A percentile compares a stretch with the other conserved stretches of the same genome.
phyloP scores from a whole-genome alignment of 306 rosid species.

The Cucumis hystrix region DNA sequence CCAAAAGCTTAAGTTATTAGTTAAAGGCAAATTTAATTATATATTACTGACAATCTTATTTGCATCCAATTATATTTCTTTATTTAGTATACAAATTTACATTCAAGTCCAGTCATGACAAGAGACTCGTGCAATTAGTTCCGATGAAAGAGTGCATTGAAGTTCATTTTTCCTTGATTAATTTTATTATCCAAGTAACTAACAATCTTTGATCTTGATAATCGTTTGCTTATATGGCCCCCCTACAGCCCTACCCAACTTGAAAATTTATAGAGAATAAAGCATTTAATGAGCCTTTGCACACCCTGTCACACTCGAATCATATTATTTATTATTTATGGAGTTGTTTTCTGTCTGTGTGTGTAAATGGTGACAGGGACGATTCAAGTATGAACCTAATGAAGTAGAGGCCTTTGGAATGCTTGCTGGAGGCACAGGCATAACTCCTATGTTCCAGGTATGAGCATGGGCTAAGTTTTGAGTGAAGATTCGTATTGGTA shows the following conservation, averaged over 20 bases:
- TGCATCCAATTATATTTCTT: not conserved
- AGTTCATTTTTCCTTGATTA: not conserved
- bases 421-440: conserved; percentile 81
- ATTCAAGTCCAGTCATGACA: not conserved
- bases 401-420: conserved; percentile 57
- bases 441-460: conserved; percentile 94
- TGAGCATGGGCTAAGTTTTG: not conserved
- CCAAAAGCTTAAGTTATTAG: too few relatives aligned
- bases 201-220: too few relatives aligned
- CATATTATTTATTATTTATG: not conserved
- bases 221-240: too few relatives aligned
- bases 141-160: not conserved
- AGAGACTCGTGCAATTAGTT: not conserved
- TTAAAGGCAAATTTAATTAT: too few relatives aligned
- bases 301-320: not conserved
- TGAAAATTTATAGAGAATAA: not conserved
- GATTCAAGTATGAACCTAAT: conserved; percentile 50
- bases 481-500: not conserved
- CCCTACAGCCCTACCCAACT: not conserved
- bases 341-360: not conserved
- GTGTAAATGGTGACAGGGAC: conserved; percentile 29
- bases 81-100: not conserved
- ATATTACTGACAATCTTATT: too few relatives aligned
- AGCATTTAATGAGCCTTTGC: not conserved
- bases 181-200: not conserved